These are phyloP conservation scores for Tuber calosporum DNA, from an alignment of 495 filamentous ascomycete species.

Conservation along the genomic window DNA sequence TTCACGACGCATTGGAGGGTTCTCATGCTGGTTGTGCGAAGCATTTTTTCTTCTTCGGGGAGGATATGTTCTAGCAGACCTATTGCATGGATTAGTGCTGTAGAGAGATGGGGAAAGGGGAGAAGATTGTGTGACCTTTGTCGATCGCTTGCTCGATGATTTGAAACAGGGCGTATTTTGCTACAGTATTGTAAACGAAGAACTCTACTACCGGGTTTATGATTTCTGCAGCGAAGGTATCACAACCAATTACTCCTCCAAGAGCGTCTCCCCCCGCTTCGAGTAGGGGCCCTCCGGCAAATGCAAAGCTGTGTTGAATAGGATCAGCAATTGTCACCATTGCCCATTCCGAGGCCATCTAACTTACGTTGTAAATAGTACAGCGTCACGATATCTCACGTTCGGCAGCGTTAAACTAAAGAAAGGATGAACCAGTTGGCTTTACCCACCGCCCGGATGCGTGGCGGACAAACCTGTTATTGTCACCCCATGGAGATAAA, in stretches of 20 bases:
- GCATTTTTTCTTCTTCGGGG: conserved; percentile 46
- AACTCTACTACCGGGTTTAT: conserved; percentile 42
- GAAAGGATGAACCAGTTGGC: neutral
- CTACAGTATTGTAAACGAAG: conserved; percentile 39
- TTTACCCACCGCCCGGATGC: neutral
- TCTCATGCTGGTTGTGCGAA: conserved; percentile 43
- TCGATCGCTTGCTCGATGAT: conserved; percentile 46
- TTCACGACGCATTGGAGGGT: conserved; percentile 46
- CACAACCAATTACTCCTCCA: conserved; percentile 39
- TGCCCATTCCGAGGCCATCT: neutral
- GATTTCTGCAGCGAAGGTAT: conserved; percentile 43
- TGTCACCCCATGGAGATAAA: conserved; percentile 46
- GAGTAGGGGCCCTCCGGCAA: conserved; percentile 42
- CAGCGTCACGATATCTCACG: conserved; percentile 44
- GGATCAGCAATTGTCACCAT: neutral
- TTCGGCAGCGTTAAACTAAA: conserved; percentile 45
- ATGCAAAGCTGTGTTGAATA: conserved; percentile 38
- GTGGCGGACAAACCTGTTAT: conserved; percentile 32
- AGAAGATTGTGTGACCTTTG: conserved; percentile 35
- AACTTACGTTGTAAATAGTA: conserved; percentile 41
- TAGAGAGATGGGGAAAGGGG: neutral
- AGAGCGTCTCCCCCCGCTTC: conserved; percentile 39
- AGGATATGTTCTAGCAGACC: conserved; percentile 43
- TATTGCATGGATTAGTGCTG: neutral
- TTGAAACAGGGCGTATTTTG: conserved; percentile 45